Conservation (phyloP, 495 filamentous ascomycete species). For the Penicillium steckii region DNA sequence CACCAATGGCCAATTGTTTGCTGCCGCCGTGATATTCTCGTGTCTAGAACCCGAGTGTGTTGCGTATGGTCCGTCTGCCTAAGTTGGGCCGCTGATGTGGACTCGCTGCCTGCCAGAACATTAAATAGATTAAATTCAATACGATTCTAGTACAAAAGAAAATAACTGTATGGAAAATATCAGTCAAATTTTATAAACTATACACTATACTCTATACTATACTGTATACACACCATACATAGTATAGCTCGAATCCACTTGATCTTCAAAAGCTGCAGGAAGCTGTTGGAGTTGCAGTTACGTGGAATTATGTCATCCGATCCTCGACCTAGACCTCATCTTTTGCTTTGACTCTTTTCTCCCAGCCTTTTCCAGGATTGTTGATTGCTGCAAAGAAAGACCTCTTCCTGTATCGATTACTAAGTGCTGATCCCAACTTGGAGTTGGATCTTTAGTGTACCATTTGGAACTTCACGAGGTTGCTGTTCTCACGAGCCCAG, state of each 20-base stretch:
- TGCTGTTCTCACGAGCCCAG: constrained; percentile 1
- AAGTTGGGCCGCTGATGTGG: constrained; percentile 5
- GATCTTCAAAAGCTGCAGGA: constrained; percentile 10
- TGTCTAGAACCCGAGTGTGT: constrained; percentile 2
- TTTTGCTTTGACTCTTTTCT: constrained; percentile 15
- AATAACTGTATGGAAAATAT: neutral
- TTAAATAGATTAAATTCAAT: neutral
- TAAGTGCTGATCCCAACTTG: constrained; percentile 1
- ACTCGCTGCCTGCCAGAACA: neutral
- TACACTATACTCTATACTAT: too few relatives aligned
- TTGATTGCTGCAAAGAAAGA: neutral
- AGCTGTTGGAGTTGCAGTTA: constrained; percentile 24
- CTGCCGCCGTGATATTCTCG: neutral
- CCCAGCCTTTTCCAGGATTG: constrained; percentile 3
- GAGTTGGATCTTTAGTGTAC: constrained; percentile 3
- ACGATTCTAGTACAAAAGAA: neutral
- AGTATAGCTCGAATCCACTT: neutral
- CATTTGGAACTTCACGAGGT: neutral
- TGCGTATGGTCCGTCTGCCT: constrained; percentile 19
- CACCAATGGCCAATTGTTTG: neutral
- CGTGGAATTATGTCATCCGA: constrained; percentile 46
- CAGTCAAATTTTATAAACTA: too few relatives aligned
- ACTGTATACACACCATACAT: too few relatives aligned
- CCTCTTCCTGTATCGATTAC: neutral
- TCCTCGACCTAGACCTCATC: neutral